These are phyloP conservation scores for Blastocystis sp. DNA, from an alignment of 352 stramenopile genomes.

Conservation along the genomic window DNA sequence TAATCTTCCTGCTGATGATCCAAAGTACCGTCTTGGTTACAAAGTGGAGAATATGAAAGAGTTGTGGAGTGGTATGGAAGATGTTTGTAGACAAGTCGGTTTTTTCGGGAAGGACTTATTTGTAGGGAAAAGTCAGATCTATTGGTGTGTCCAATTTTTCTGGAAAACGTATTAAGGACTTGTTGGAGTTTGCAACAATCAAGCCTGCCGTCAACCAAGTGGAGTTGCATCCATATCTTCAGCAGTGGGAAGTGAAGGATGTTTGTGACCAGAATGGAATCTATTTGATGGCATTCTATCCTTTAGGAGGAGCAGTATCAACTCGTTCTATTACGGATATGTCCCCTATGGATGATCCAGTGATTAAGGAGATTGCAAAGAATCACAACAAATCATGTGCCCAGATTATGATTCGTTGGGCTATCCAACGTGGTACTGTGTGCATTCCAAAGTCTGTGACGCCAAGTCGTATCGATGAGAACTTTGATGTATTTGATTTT, in stretches of 20 bases:
- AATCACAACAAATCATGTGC: constrained; percentile 66
- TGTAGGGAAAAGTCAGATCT: constrained; percentile 31
- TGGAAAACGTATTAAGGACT: constrained; percentile 64
- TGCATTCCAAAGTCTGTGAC: constrained; percentile 70
- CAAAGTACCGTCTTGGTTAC: constrained; percentile 65
- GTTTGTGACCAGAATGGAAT: constrained; percentile 69
- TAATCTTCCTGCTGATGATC: background rate
- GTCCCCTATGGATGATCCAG: constrained; percentile 63
- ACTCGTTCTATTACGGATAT: background rate
- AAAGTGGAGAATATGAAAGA: constrained; percentile 68
- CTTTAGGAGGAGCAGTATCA: constrained; percentile 68
- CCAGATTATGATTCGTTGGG: constrained; percentile 72
- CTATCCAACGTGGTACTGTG: constrained; percentile 67
- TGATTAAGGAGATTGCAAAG: constrained; percentile 66
- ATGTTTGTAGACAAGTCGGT: constrained; percentile 64
- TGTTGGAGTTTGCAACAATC: constrained; percentile 68
- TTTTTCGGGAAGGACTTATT: constrained; percentile 64
- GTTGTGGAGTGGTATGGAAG: constrained; percentile 74
- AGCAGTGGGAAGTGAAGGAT: constrained; percentile 69
- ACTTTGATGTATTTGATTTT: constrained; percentile 70
- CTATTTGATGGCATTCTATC: constrained; percentile 70
- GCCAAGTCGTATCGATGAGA: constrained; percentile 69
- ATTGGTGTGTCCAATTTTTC: constrained; percentile 74
- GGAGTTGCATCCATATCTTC: constrained; percentile 72
- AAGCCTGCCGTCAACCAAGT: constrained; percentile 72